Evolutionary conservation across 2,329 filamentous ascomycete species (phyloP).

Genomic region (Emergomyces pasteurianus): DNA sequence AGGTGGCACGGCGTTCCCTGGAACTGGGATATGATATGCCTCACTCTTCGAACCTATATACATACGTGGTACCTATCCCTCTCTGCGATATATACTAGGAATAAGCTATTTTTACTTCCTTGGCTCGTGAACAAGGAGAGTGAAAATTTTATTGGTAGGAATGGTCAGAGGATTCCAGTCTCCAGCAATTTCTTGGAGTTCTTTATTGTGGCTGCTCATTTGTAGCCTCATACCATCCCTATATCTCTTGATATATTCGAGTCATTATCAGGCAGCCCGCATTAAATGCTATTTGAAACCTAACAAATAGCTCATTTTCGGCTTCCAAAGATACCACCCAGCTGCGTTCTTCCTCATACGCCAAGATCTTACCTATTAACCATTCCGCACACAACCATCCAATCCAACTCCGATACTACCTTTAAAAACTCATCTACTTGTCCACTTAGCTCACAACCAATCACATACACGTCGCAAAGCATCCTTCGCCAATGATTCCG

Average conservation of each 20-base stretch:
- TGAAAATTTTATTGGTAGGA: neutral
- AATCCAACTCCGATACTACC: neutral
- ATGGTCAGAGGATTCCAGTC: neutral
- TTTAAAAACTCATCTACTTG: neutral
- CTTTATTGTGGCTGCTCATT: neutral
- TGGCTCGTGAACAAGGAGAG: neutral
- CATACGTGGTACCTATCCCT: neutral
- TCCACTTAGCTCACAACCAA: neutral
- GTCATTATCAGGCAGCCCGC: neutral
- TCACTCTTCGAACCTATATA: neutral
- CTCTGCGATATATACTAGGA: neutral
- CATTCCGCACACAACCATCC: neutral
- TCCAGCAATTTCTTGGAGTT: neutral
- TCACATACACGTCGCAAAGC: neutral
- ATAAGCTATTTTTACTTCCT: neutral
- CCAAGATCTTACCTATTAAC: neutral
- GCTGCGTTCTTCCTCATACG: neutral
- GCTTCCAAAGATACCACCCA: neutral
- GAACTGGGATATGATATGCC: slow-evolving; percentile 54
- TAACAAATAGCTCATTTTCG: neutral
- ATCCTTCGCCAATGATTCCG: neutral
- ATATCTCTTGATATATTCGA: neutral
- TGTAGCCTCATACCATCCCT: neutral
- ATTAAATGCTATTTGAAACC: neutral
- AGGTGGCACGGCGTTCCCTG: slow-evolving; percentile 73